Conservation (phyloP, 176 grass and related monocot genomes). For the Cenchrus americanus region DNA sequence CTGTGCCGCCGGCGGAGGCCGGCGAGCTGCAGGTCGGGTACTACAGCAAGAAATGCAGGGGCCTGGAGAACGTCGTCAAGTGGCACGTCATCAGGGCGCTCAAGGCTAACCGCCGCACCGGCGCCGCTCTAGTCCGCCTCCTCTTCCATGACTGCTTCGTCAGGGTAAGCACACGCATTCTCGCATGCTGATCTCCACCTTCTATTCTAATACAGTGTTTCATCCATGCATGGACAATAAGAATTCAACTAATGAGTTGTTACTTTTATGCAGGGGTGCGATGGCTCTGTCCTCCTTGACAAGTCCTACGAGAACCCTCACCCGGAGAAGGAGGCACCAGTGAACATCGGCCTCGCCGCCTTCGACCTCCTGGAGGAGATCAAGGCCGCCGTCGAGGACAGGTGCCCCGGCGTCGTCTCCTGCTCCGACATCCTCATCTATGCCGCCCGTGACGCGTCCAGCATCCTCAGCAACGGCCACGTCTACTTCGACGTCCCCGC, state of each 20-base stretch:
- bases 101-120: conserved; percentile 50
- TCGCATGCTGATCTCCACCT: too few relatives aligned
- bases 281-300: conserved; percentile 62
- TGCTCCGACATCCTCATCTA: conserved; percentile 70
- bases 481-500: conserved; percentile 57
- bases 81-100: conserved; percentile 43
- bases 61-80: conserved; percentile 47
- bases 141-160: conserved; percentile 79
- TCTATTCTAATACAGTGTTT: neutral
- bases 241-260: neutral
- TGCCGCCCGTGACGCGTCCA: conserved; percentile 56
- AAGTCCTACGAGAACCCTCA: conserved; percentile 32
- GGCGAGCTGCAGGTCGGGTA: conserved; percentile 42
- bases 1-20: conserved; percentile 6
- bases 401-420: conserved; percentile 61
- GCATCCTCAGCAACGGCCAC: conserved; percentile 48
- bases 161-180: conserved; percentile 37
- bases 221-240: neutral
- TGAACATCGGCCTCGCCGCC: conserved; percentile 52
- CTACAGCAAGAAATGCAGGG: conserved; percentile 50
- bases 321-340: conserved; percentile 56
- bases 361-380: conserved; percentile 68
- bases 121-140: conserved; percentile 61
- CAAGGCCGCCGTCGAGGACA: conserved; percentile 52
- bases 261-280: conserved; percentile 49